phyloP scores from a whole-genome alignment of 2,329 filamentous ascomycete genomes.

The Piedraia hortae region DNA sequence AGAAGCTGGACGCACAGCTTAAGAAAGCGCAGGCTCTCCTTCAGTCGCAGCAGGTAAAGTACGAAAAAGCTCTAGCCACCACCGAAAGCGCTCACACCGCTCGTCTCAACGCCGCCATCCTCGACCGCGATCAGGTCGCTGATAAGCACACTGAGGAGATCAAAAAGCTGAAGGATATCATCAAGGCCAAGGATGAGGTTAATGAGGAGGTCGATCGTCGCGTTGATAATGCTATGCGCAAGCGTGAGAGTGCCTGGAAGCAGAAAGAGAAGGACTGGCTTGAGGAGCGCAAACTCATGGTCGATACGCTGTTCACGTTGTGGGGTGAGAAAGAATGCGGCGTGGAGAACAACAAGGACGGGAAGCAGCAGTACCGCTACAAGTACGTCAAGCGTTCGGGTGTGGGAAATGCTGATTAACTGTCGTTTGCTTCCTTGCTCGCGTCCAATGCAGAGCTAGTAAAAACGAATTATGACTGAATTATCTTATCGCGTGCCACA shows the following conservation, averaged over 20 bases:
- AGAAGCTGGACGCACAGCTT: no score
- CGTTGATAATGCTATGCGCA: slow-evolving; percentile 5
- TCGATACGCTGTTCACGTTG: slow-evolving; percentile 38
- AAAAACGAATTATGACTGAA: no score
- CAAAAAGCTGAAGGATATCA: slow-evolving; percentile 1
- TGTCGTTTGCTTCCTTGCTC: neutral
- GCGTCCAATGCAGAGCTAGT: slow-evolving; percentile 1
- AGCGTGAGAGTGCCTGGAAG: slow-evolving; percentile 7
- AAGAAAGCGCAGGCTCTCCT: no score
- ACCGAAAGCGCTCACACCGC: slow-evolving; percentile 3
- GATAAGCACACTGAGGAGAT: slow-evolving; percentile 1
- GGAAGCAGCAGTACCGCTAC: slow-evolving; percentile 12
- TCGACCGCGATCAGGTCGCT: slow-evolving; percentile 6
- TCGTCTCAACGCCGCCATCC: slow-evolving; percentile 6
- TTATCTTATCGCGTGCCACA: no score
- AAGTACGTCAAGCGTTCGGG: slow-evolving; percentile 4
- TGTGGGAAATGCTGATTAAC: neutral
- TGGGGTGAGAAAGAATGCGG: slow-evolving; percentile 38
- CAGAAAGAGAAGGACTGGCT: slow-evolving; percentile 6
- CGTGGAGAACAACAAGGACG: slow-evolving; percentile 3
- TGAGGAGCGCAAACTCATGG: slow-evolving; percentile 11
- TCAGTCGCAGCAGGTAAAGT: neutral
- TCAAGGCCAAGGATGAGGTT: slow-evolving; percentile 2
- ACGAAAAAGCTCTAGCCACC: neutral
- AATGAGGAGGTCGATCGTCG: slow-evolving; percentile 7